Percentiles rank a stretch among this genome's conserved stretches.
These are phyloP conservation scores for Mycosphaerella sp. DNA, from an alignment of 2,329 filamentous ascomycete genomes.

Conservation along the genomic window DNA sequence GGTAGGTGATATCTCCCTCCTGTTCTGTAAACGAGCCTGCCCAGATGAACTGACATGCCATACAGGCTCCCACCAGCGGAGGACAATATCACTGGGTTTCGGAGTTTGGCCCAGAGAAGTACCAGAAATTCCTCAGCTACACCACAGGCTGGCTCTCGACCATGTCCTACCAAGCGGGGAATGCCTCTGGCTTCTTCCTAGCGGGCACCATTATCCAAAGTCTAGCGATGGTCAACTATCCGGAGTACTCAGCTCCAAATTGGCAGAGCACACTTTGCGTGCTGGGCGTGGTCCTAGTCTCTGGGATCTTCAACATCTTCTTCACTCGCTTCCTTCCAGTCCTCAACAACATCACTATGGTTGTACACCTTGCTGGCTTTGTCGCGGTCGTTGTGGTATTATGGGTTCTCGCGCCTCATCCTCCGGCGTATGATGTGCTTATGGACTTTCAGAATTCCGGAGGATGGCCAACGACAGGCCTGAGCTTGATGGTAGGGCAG, in stretches of 20 bases:
- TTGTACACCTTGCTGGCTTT: constrained; percentile 17
- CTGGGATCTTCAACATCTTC: constrained; percentile 20
- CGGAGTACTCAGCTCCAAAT: constrained; percentile 15
- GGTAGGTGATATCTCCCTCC: not conserved
- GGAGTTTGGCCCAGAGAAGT: constrained; percentile 34
- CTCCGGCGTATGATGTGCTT: constrained; percentile 29
- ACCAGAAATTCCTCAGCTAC: constrained; percentile 28
- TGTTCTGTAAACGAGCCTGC: not conserved
- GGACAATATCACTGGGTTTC: constrained; percentile 31
- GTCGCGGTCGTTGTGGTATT: constrained; percentile 18
- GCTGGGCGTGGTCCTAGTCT: constrained; percentile 18
- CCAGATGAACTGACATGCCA: not conserved
- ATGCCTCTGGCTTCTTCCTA: constrained; percentile 21
- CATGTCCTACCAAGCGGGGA: constrained; percentile 22
- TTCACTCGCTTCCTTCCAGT: constrained; percentile 18
- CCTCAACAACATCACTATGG: constrained; percentile 20
- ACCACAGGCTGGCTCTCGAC: constrained; percentile 20
- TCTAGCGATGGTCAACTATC: constrained; percentile 20
- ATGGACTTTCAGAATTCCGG: constrained; percentile 24
- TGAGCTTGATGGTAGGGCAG: constrained; percentile 28
- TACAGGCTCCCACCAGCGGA: constrained; percentile 28
- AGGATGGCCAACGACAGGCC: constrained; percentile 28
- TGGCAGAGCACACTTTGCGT: constrained; percentile 22
- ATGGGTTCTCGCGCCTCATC: constrained; percentile 20
- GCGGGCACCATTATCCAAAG: constrained; percentile 21